Evolutionary conservation across 495 filamentous ascomycete species (phyloP).

Genomic region (Penicillium ochrochloron): DNA sequence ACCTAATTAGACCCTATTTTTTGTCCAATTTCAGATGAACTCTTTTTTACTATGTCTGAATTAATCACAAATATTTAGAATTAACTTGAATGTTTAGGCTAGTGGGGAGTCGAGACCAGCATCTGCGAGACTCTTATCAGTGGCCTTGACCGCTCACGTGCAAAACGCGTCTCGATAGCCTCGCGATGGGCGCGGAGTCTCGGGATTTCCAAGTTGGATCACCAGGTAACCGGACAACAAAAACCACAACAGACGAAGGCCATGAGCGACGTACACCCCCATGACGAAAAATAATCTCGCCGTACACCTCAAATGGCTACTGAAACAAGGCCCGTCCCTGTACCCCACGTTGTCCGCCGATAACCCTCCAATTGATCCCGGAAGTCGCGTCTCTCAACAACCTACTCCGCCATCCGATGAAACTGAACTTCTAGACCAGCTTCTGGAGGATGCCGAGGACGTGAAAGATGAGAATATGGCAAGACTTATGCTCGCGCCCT

Average conservation of each 20-base stretch:
- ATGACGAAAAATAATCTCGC: conserved; percentile 60
- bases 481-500: conserved; percentile 55
- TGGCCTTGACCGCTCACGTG: conserved; percentile 37
- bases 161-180: conserved; percentile 33
- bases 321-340: conserved; percentile 46
- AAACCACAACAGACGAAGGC: conserved; percentile 19
- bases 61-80: not conserved
- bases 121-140: conserved; percentile 10
- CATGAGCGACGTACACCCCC: conserved; percentile 44
- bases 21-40: not conserved
- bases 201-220: not conserved
- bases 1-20: too few relatives aligned
- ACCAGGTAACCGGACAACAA: not conserved
- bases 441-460: conserved; percentile 30
- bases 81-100: not conserved
- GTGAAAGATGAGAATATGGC: conserved; percentile 56
- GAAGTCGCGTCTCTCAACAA: conserved; percentile 24
- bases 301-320: conserved; percentile 55
- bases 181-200: conserved; percentile 25
- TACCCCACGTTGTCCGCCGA: conserved; percentile 40
- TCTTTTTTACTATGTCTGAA: not conserved
- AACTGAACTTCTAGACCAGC: conserved; percentile 26
- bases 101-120: not conserved
- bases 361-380: conserved; percentile 26
- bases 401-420: conserved; percentile 28